Percentiles rank a stretch among this genome's conserved stretches.
These are phyloP conservation scores for Zygotorulaspora danielsina DNA, from an alignment of 805 yeast genomes.

Conservation along the genomic window DNA sequence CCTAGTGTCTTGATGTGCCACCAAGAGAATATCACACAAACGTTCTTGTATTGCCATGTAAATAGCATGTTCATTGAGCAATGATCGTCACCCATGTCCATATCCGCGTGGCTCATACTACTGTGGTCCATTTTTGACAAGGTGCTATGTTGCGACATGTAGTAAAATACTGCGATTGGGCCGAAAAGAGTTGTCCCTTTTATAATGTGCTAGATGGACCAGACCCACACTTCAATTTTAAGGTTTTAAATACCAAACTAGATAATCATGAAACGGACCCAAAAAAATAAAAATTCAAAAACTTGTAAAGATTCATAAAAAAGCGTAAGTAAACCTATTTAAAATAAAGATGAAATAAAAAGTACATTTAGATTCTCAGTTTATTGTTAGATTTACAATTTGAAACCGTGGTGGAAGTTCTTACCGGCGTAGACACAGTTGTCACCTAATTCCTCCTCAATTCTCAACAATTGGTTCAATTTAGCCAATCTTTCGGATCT, in stretches of 20 bases:
- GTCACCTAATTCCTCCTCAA: constrained; percentile 97
- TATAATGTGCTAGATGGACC: no score
- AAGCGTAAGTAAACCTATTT: constrained; percentile 7
- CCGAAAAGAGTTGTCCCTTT: no score
- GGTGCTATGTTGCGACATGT: not conserved
- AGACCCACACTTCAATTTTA: no score
- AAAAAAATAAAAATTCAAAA: constrained; percentile 5
- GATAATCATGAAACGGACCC: not conserved
- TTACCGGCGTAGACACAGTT: constrained; percentile 95
- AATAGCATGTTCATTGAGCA: constrained; percentile 71
- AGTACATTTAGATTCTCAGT: not conserved
- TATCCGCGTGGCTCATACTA: constrained; percentile 22
- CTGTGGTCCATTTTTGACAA: not conserved
- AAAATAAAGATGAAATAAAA: constrained; percentile 2
- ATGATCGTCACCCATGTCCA: constrained; percentile 31
- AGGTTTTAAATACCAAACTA: not conserved
- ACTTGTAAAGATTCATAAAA: constrained; percentile 14
- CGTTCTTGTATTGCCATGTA: constrained; percentile 71
- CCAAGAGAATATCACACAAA: constrained; percentile 71
- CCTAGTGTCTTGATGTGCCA: constrained; percentile 63
- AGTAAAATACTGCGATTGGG: not conserved
- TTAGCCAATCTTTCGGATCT: constrained; percentile 99
- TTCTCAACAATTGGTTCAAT: constrained; percentile 96
- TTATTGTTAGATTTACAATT: constrained; percentile 31
- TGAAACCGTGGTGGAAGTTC: constrained; percentile 64